A percentile compares a stretch with the other conserved stretches of the same genome.
phyloP scores from a whole-genome alignment of 495 filamentous ascomycete genomes.

The Evernia prunastri region DNA sequence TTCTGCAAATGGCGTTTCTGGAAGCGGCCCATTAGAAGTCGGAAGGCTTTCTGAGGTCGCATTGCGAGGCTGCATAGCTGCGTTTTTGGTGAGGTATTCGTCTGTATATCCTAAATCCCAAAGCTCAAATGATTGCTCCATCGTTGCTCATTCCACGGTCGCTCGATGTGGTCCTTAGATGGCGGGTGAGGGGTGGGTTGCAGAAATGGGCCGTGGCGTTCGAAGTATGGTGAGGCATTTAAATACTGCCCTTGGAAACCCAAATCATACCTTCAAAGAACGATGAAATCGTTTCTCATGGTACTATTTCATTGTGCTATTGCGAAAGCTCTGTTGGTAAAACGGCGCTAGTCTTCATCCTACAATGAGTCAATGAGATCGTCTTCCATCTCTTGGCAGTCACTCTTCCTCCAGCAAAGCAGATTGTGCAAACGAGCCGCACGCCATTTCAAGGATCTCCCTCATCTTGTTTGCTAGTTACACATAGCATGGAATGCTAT shows the following conservation, averaged over 20 bases:
- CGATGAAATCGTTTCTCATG: not conserved
- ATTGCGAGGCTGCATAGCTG: not conserved
- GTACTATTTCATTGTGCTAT: not conserved
- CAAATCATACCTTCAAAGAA: not conserved
- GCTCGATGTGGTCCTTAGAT: not conserved
- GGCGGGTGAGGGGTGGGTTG: not conserved
- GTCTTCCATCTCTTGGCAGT: not conserved
- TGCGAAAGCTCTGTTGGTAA: not conserved
- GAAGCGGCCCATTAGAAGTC: conserved; percentile 5
- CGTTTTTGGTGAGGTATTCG: not conserved
- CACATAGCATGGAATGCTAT: conserved; percentile 1
- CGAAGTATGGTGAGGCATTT: not conserved
- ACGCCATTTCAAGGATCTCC: too few relatives aligned
- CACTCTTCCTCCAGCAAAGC: not conserved
- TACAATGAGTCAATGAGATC: not conserved
- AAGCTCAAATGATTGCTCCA: not conserved
- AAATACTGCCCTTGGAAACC: not conserved
- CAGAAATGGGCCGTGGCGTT: not conserved
- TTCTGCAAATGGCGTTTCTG: conserved; percentile 2
- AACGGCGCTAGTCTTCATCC: not conserved
- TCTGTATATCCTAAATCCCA: not conserved
- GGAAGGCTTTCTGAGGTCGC: not conserved
- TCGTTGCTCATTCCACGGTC: not conserved
- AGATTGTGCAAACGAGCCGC: not conserved
- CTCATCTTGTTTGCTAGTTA: not conserved